A percentile compares a stretch with the other conserved stretches of the same genome.
Conservation (phyloP, 148 eudicot genomes). For the Cornus kousa region DNA sequence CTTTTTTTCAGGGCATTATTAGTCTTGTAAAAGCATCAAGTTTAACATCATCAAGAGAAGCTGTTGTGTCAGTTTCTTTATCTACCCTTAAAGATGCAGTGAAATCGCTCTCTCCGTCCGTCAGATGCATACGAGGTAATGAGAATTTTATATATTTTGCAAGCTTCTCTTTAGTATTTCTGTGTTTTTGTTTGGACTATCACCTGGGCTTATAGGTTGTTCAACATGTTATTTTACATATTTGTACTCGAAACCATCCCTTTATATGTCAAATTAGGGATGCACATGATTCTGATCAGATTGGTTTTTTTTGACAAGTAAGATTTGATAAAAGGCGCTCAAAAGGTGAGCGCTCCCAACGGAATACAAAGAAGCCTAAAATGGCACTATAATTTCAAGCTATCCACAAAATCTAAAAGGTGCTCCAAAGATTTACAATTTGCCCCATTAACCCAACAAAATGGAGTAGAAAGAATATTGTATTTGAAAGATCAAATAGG, state of each 20-base stretch:
- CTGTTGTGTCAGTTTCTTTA: slow-evolving; percentile 16
- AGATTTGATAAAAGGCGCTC: too few species aligned
- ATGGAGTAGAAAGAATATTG: too few species aligned
- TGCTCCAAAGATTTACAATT: too few species aligned
- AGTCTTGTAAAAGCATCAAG: slow-evolving; percentile 28
- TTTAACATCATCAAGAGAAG: slow-evolving; percentile 21
- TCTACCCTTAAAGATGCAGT: slow-evolving; percentile 5
- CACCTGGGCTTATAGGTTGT: background rate
- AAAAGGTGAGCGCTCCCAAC: too few species aligned
- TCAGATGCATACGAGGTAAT: slow-evolving; percentile 30
- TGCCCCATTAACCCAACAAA: too few species aligned
- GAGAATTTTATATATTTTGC: background rate
- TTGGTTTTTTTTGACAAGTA: too few species aligned
- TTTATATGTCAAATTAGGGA: background rate
- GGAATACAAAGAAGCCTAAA: too few species aligned
- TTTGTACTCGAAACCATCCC: background rate
- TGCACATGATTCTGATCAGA: too few species aligned
- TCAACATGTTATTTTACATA: background rate
- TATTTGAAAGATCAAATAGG: too few species aligned
- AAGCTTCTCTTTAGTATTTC: background rate
- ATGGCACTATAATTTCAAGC: too few species aligned
- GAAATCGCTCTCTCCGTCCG: slow-evolving; percentile 22
- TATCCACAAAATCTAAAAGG: too few species aligned
- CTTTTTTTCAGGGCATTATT: slow-evolving; percentile 31
- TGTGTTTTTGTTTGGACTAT: background rate